Conservation (phyloP, 2,329 filamentous ascomycete species). For the Aspergillus quadrilineatus region DNA sequence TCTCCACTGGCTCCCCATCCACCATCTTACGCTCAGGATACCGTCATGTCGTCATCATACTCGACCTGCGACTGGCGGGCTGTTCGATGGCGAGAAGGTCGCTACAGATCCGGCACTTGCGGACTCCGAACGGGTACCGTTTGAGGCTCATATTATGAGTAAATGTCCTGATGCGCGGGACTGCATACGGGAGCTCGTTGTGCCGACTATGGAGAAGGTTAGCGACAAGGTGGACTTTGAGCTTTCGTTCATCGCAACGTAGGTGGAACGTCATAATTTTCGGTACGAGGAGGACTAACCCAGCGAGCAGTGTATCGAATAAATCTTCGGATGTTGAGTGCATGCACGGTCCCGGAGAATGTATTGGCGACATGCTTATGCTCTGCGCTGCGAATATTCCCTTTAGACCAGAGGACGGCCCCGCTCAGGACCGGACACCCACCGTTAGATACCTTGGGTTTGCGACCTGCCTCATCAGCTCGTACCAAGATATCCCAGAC, state of each 20-base stretch:
- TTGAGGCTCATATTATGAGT: constrained; percentile 95
- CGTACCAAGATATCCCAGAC: constrained; percentile 75
- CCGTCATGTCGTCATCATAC: constrained; percentile 9
- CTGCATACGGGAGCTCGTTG: constrained; percentile 75
- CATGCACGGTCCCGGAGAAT: constrained; percentile 86
- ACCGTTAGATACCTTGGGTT: constrained; percentile 90
- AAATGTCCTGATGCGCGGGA: constrained; percentile 92
- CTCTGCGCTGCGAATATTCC: constrained; percentile 77
- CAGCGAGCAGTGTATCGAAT: constrained; percentile 55
- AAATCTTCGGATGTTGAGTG: constrained; percentile 81
- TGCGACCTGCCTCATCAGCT: constrained; percentile 78
- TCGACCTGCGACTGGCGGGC: background rate
- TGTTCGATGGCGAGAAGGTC: constrained; percentile 1
- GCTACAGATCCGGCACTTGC: background rate
- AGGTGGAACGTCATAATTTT: background rate
- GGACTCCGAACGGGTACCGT: constrained; percentile 56
- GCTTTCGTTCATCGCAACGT: constrained; percentile 85
- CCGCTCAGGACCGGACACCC: constrained; percentile 47
- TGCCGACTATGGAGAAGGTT: constrained; percentile 82
- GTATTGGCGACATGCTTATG: constrained; percentile 90
- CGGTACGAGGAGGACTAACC: constrained; percentile 5
- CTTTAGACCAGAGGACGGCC: constrained; percentile 32
- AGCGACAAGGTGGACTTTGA: constrained; percentile 85
- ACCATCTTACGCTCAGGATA: constrained; percentile 6
- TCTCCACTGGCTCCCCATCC: constrained; percentile 10